A percentile compares a stretch with the other conserved stretches of the same genome.
Evolutionary conservation across 2,329 filamentous ascomycete genomes (phyloP).

Genomic region (Arthroderma sp.): DNA sequence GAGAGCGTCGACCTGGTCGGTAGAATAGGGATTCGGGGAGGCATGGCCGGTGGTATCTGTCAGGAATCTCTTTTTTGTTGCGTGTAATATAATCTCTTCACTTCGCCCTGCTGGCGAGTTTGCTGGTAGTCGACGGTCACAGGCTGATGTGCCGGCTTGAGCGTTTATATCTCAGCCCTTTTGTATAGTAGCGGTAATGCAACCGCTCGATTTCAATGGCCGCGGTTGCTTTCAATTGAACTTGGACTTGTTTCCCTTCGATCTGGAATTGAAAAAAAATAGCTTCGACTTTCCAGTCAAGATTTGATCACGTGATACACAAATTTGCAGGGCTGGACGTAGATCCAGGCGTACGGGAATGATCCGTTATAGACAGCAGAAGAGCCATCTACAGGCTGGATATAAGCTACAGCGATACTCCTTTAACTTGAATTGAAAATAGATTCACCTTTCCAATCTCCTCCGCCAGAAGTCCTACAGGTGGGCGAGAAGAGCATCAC

Average conservation of each 20-base stretch:
- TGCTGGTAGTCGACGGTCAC: background rate
- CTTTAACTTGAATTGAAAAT: no score
- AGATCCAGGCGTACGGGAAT: no score
- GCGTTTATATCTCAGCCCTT: background rate
- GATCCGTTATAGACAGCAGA: no score
- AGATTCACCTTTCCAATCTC: no score
- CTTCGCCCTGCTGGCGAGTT: background rate
- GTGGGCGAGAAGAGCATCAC: no score
- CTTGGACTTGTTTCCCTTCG: background rate
- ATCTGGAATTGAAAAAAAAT: background rate
- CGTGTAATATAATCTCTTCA: background rate
- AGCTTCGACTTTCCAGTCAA: background rate
- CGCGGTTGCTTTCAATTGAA: background rate
- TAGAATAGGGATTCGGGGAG: conserved; percentile 10
- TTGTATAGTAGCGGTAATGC: background rate
- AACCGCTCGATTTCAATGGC: background rate
- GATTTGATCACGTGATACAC: background rate
- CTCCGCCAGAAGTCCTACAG: no score
- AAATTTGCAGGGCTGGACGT: background rate
- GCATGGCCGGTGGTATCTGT: conserved; percentile 8
- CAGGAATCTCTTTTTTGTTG: no score
- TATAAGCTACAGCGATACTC: no score
- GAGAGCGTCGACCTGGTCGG: conserved; percentile 3
- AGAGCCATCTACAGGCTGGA: no score
- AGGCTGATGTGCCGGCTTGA: background rate